Conservation (phyloP, 495 filamentous ascomycete species). For the Penicillium bialowiezense region DNA sequence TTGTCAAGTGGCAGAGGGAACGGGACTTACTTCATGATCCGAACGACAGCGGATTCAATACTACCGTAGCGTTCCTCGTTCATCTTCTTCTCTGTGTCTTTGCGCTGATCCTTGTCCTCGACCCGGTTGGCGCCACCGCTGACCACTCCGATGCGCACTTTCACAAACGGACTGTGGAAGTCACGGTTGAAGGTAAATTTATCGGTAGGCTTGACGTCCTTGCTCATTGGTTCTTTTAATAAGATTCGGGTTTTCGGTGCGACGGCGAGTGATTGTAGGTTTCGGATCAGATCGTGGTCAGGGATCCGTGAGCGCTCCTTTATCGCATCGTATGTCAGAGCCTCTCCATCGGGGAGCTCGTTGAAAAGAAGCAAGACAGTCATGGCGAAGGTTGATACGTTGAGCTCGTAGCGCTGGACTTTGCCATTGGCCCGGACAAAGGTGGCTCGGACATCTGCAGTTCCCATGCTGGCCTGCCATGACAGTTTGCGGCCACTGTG, state of each 20-base stretch:
- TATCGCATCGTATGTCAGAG: conserved; percentile 79
- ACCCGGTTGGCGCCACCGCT: conserved; percentile 69
- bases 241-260: conserved; percentile 80
- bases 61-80: conserved; percentile 71
- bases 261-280: conserved; percentile 82
- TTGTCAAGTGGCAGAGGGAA: conserved; percentile 9
- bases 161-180: conserved; percentile 77
- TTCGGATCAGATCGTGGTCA: conserved; percentile 69
- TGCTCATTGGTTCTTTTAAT: conserved; percentile 78
- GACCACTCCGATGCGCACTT: conserved; percentile 82
- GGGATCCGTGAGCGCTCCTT: conserved; percentile 83
- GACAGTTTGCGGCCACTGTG: conserved; percentile 84
- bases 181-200: conserved; percentile 79
- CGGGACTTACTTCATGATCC: conserved; percentile 98
- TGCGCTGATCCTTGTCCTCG: conserved; percentile 78
- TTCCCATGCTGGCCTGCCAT: conserved; percentile 80
- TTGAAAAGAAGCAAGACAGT: conserved; percentile 89
- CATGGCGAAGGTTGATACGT: conserved; percentile 91
- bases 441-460: conserved; percentile 76
- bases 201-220: conserved; percentile 76
- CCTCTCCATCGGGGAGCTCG: conserved; percentile 60
- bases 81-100: conserved; percentile 84
- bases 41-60: conserved; percentile 87
- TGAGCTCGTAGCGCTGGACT: conserved; percentile 81
- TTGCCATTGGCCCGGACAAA: conserved; percentile 73